Percentiles rank a stretch among this genome's conserved stretches.
Evolutionary conservation across 352 stramenopile genomes (phyloP).

Genomic region (Pythium guiyangense): DNA sequence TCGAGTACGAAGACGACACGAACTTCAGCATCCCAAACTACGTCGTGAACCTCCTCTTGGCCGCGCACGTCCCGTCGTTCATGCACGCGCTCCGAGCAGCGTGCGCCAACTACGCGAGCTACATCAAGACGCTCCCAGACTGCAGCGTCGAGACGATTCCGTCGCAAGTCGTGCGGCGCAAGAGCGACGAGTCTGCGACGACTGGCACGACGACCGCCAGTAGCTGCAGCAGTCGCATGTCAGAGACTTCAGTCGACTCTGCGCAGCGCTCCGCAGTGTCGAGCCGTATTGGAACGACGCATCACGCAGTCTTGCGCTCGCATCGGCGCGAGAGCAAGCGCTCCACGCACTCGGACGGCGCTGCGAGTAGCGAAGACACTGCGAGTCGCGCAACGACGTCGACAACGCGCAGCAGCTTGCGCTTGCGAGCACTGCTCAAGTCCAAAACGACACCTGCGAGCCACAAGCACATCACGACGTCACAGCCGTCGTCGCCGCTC

Average conservation of each 20-base stretch:
- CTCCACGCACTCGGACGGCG: not conserved
- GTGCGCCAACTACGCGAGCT: conserved; percentile 51
- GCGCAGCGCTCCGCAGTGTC: too few relatives aligned
- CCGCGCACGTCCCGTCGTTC: conserved; percentile 50
- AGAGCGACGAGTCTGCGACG: conserved; percentile 6
- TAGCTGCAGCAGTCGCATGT: not conserved
- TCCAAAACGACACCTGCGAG: not conserved
- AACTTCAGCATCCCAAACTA: conserved; percentile 77
- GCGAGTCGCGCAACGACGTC: not conserved
- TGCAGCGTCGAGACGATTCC: conserved; percentile 33
- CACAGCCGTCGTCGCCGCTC: conserved; percentile 2
- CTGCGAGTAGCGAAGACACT: not conserved
- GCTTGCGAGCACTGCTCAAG: conserved; percentile 5
- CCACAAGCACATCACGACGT: not conserved
- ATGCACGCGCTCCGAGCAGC: conserved; percentile 54
- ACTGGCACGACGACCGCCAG: not conserved
- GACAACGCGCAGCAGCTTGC: conserved; percentile 2
- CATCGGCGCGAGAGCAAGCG: not conserved
- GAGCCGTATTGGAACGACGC: not conserved
- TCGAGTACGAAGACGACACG: conserved; percentile 78
- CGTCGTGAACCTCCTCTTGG: conserved; percentile 51
- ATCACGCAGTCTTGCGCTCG: conserved; percentile 2
- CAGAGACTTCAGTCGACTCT: conserved; percentile 2
- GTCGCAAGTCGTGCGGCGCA: conserved; percentile 42
- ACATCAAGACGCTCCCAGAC: conserved; percentile 39